phyloP scores from a whole-genome alignment of 345 rosid species.

The Eutrema japonicum region DNA sequence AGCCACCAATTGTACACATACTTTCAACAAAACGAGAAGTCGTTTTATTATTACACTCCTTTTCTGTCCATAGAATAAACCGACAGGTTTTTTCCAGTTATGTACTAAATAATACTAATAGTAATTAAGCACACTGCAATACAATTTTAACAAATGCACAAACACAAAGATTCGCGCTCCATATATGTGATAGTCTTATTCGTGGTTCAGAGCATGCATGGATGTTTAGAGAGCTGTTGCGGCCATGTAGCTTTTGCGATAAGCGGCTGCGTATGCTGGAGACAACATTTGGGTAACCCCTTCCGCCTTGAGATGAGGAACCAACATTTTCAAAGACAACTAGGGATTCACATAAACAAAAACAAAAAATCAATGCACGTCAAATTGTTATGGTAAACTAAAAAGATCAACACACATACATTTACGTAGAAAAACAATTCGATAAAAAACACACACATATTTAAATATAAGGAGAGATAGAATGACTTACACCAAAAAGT shows the following conservation, averaged over 20 bases:
- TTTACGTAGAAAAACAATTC: neutral
- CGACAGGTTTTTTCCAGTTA: neutral
- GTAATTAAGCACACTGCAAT: constrained; percentile 4
- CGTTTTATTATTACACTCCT: neutral
- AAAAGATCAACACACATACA: too few relatives aligned
- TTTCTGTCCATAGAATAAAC: neutral
- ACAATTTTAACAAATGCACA: constrained; percentile 15
- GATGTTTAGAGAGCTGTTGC: constrained; percentile 22
- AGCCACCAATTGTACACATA: neutral
- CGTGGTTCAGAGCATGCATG: neutral
- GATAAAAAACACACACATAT: too few relatives aligned
- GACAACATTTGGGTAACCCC: constrained; percentile 56
- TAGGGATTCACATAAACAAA: constrained; percentile 16
- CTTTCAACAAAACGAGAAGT: neutral
- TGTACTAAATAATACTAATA: neutral
- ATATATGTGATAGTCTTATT: neutral
- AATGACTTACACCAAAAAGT: constrained; percentile 40
- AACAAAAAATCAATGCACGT: neutral
- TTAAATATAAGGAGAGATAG: neutral
- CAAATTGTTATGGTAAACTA: neutral
- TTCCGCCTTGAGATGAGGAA: constrained; percentile 51
- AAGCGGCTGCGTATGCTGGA: constrained; percentile 41
- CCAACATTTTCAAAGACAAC: constrained; percentile 49
- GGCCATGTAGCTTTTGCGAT: constrained; percentile 39
- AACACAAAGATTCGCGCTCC: constrained; percentile 4